phyloP scores from a whole-genome alignment of 345 rosid species.

The Cochlearia excelsa region DNA sequence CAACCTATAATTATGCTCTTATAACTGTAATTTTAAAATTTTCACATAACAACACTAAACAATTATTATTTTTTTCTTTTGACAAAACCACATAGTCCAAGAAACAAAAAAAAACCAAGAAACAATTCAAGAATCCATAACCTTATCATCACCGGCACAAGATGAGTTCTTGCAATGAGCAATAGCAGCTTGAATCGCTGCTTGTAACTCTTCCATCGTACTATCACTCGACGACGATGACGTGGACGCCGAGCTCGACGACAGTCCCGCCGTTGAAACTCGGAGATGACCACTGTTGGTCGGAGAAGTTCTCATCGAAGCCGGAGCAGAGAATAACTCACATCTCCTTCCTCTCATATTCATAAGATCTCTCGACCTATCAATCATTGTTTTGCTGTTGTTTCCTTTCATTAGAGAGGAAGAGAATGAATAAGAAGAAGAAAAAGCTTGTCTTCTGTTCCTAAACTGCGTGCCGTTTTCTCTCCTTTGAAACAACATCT shows the following conservation, averaged over 20 bases:
- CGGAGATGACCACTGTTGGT: conserved; percentile 62
- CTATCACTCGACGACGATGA: conserved; percentile 58
- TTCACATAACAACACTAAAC: conserved; percentile 3
- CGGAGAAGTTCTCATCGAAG: conserved; percentile 85
- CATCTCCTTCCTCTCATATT: conserved; percentile 40
- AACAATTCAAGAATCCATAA: conserved; percentile 35
- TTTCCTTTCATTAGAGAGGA: conserved; percentile 27
- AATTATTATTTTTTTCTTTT: not conserved
- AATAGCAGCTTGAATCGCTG: conserved; percentile 95
- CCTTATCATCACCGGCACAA: conserved; percentile 41
- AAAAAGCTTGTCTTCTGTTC: conserved; percentile 39
- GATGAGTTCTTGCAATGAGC: conserved; percentile 92
- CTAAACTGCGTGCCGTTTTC: conserved; percentile 41
- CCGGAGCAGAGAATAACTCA: conserved; percentile 81
- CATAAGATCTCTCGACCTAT: conserved; percentile 31
- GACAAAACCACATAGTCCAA: conserved; percentile 22
- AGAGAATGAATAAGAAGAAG: conserved; percentile 28
- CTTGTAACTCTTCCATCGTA: conserved; percentile 31
- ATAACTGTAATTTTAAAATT: conserved; percentile 2
- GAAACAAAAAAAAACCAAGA: conserved; percentile 24
- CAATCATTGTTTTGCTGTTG: conserved; percentile 24
- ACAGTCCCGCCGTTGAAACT: conserved; percentile 37
- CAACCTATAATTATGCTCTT: too few species aligned
- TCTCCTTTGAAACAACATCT: conserved; percentile 55
- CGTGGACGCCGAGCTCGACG: conserved; percentile 36